Evolutionary conservation across 257 asterid genomes (phyloP), one percentile per base, ranked within the genome.

Genomic region (Solanum rostratum): DNA sequence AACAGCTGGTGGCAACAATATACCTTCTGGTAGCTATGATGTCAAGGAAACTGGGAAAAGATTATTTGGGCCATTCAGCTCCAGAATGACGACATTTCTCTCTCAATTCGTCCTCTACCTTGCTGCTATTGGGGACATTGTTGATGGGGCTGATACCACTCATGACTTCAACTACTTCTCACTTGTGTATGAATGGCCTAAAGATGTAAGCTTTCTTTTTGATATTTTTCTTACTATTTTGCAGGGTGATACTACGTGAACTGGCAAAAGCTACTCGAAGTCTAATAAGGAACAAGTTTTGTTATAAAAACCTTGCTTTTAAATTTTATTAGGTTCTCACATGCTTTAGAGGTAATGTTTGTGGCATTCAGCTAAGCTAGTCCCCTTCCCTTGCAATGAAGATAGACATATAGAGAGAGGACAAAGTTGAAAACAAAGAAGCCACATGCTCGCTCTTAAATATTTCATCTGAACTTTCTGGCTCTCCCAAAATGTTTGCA

Each of bases 61-160:
- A 88, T 79, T 96, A 50, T 93, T 92, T 91, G 95, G 97, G 80
- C 95, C 98, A 24, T 89, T 96, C 53, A 92, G 92, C 88, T 90
- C 94, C 83, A 93, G 90, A 88, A 92, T 87, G 65, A 90, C 97
- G 22, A 96, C 99, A 13, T 92, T 90, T 90, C 98, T 96, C 85
- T 96, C 99, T 81, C 98, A 93, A 89, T 96, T 96, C 89, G 94
- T 95, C 87, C 97, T 96, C 87, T 98, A 96, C 88, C 91, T 95
- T 88, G 99, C 98, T 90, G 98, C 98, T 49, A 92, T 96, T 18
- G 99, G 99, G 43, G 99, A 96, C 91, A 93, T 96, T 88, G 99
- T 96, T 85, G 99, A 96, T 84, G 99, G 99, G 92, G 91, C 97
- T n/a, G 99, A 96, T 90, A 93, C 99, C 29, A 96, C 99, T 88